Percentiles rank a stretch among this genome's conserved stretches.
Conservation (phyloP, 169 alveolate genomes). For the Sarcocystis neurona region DNA sequence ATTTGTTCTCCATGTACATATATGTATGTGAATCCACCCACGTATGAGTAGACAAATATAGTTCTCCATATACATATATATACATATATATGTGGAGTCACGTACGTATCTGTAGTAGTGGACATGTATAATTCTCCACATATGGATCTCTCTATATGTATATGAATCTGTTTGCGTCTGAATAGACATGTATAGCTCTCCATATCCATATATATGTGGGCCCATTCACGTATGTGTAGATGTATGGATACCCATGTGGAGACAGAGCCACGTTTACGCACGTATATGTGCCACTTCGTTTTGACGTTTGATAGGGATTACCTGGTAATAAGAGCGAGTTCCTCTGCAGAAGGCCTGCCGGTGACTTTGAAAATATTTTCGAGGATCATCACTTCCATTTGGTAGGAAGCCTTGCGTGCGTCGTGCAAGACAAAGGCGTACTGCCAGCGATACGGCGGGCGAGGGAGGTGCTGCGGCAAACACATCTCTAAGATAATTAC, state of each 20-base stretch:
- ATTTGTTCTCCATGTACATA: too few species aligned
- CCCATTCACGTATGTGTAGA: background rate
- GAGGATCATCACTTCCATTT: slow-evolving; percentile 40
- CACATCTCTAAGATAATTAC: slow-evolving; percentile 45
- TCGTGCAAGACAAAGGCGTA: slow-evolving; percentile 15
- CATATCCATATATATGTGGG: background rate
- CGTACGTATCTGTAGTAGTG: too few species aligned
- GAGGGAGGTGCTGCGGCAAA: slow-evolving; percentile 17
- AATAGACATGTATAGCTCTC: background rate
- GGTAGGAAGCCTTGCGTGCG: background rate
- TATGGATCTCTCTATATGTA: background rate
- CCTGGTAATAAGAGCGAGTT: slow-evolving; percentile 1
- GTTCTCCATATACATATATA: too few species aligned
- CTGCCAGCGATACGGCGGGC: slow-evolving; percentile 27
- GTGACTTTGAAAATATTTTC: slow-evolving; percentile 37
- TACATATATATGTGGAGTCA: background rate
- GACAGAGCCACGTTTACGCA: background rate
- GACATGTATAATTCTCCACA: too few species aligned
- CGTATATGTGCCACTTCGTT: slow-evolving; percentile 2
- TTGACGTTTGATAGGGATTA: background rate
- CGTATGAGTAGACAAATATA: too few species aligned
- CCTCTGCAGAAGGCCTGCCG: slow-evolving; percentile 34
- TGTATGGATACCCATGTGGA: background rate
- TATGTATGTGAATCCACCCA: too few species aligned
- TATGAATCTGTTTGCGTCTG: background rate